Conservation (phyloP, 768 basidiomycete genomes). For the Gloeostereum incarnatum region DNA sequence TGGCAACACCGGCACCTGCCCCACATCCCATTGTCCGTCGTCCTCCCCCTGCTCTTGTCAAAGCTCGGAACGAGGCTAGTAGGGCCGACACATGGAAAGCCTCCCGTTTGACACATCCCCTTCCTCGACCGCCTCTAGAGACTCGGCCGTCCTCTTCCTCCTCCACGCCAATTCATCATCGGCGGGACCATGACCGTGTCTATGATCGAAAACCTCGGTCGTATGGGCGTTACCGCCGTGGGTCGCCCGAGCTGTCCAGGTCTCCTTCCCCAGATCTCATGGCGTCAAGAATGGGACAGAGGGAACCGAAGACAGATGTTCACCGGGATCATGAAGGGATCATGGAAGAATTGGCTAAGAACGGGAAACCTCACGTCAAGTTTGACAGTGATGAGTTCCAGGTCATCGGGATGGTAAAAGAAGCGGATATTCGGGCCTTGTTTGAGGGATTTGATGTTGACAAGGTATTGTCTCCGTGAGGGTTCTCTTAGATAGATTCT, state of each 20-base stretch:
- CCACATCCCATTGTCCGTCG: too few relatives aligned
- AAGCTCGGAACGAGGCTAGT: too few relatives aligned
- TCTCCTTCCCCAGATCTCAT: too few relatives aligned
- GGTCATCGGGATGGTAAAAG: slow-evolving; percentile 40
- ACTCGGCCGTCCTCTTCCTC: slow-evolving; percentile 12
- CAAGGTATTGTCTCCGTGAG: slow-evolving; percentile 37
- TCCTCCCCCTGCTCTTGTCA: too few relatives aligned
- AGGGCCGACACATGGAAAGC: slow-evolving; percentile 3
- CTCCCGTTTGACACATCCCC: slow-evolving; percentile 4
- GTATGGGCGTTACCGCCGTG: too few relatives aligned
- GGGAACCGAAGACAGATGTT: slow-evolving; percentile 12
- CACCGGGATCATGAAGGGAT: slow-evolving; percentile 30
- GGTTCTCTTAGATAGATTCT: slow-evolving; percentile 5
- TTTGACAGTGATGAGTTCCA: slow-evolving; percentile 39
- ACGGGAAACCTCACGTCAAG: slow-evolving; percentile 58
- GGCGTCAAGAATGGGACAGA: too few relatives aligned
- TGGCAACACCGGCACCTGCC: too few relatives aligned
- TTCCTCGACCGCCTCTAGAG: slow-evolving; percentile 10
- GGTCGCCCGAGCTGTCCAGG: too few relatives aligned
- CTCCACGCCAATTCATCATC: slow-evolving; percentile 6
- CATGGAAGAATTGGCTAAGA: slow-evolving; percentile 43
- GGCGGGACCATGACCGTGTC: too few relatives aligned
- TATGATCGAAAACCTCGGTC: too few relatives aligned
- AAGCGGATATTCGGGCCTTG: slow-evolving; percentile 61
- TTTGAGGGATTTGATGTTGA: slow-evolving; percentile 67